A percentile compares a stretch with the other conserved stretches of the same genome.
phyloP scores from a whole-genome alignment of 305 asterid species.

The Fraxinus platypoda region DNA sequence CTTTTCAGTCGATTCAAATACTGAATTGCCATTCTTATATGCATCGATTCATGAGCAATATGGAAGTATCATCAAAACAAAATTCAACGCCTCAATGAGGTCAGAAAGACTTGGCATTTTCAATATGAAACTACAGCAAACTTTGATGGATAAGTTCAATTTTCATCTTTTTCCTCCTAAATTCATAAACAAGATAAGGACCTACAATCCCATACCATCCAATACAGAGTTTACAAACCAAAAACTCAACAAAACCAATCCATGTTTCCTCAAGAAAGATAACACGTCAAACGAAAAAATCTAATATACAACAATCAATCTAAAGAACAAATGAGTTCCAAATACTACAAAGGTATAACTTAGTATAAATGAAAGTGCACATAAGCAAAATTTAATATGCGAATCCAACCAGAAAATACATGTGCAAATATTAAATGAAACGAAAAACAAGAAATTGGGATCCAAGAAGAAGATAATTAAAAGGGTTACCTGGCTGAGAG shows the following conservation, averaged over 20 bases:
- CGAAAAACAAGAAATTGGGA: neutral
- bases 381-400: neutral
- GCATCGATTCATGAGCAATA: neutral
- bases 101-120: neutral
- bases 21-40: neutral
- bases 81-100: neutral
- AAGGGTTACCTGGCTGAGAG: neutral
- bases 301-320: neutral
- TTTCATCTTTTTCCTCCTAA: neutral
- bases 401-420: neutral
- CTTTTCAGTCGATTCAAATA: neutral
- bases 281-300: neutral
- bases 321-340: neutral
- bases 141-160: neutral
- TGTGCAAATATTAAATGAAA: neutral
- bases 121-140: neutral
- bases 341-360: neutral
- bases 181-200: neutral
- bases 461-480: neutral
- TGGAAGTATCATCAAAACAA: neutral
- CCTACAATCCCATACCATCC: neutral
- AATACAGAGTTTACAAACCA: neutral
- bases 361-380: neutral
- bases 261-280: neutral
- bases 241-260: neutral